A percentile compares a stretch with the other conserved stretches of the same genome.
These are phyloP conservation scores for Exophiala sp. DNA, from an alignment of 2,329 filamentous ascomycete genomes.

Conservation along the genomic window DNA sequence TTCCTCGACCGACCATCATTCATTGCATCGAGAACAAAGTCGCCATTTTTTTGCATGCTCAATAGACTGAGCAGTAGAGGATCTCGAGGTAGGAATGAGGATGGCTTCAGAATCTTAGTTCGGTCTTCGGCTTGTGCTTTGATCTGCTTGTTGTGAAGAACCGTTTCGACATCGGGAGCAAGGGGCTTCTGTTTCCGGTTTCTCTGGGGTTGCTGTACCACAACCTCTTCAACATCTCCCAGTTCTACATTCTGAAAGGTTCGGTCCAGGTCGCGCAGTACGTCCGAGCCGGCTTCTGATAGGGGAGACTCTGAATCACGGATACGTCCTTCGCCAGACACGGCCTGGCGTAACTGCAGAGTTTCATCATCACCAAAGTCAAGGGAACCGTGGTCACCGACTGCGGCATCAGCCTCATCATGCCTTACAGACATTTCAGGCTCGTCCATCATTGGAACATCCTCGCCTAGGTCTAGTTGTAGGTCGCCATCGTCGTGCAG, in stretches of 20 bases:
- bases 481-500: slow-evolving; percentile 51
- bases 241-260: slow-evolving; percentile 50
- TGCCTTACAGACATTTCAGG: slow-evolving; percentile 47
- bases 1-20: slow-evolving; percentile 68
- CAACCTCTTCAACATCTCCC: slow-evolving; percentile 46
- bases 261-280: slow-evolving; percentile 59
- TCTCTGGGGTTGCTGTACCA: slow-evolving; percentile 62
- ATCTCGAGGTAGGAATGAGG: slow-evolving; percentile 78
- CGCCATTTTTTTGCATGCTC: slow-evolving; percentile 85
- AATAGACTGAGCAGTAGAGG: slow-evolving; percentile 80
- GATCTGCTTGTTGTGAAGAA: slow-evolving; percentile 69
- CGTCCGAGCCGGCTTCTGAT: slow-evolving; percentile 47
- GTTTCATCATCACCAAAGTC: slow-evolving; percentile 43
- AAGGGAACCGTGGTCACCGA: slow-evolving; percentile 45
- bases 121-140: slow-evolving; percentile 80
- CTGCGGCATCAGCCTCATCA: slow-evolving; percentile 51
- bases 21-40: slow-evolving; percentile 81
- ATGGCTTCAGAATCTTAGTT: slow-evolving; percentile 75
- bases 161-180: slow-evolving; percentile 71
- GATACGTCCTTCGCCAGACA: slow-evolving; percentile 32
- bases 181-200: slow-evolving; percentile 76
- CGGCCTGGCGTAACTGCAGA: slow-evolving; percentile 40
- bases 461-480: slow-evolving; percentile 47
- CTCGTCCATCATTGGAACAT: slow-evolving; percentile 39
- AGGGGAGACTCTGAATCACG: slow-evolving; percentile 50